Evolutionary conservation across 345 rosid species (phyloP).

Genomic region (Gossypium mustelinum): DNA sequence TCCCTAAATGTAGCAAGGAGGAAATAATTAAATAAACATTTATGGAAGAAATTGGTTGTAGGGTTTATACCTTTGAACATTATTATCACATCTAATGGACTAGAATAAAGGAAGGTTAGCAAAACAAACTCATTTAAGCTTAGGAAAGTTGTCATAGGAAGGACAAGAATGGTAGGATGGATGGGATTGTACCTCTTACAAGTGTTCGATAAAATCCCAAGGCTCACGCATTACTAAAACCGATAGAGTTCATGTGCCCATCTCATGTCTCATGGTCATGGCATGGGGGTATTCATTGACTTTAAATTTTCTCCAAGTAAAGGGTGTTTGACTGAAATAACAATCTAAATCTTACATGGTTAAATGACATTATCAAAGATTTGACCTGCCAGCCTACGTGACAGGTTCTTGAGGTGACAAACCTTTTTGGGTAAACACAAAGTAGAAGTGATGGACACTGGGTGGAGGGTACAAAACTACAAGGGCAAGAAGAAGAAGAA

Average conservation of each 20-base stretch:
- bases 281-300: neutral
- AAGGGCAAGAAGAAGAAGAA: neutral
- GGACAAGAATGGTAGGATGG: constrained; percentile 6
- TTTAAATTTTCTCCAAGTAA: neutral
- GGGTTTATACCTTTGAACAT: too few relatives aligned
- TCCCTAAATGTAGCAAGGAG: neutral
- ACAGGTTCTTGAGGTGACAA: neutral
- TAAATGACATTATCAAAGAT: neutral
- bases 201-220: neutral
- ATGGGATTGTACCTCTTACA: neutral
- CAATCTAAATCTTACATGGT: neutral
- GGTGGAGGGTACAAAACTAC: too few relatives aligned
- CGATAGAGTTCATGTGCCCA: neutral
- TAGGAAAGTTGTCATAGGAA: neutral
- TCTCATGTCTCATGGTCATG: neutral
- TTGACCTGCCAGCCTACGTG: neutral
- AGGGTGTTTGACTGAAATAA: neutral
- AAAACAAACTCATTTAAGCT: neutral
- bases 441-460: neutral
- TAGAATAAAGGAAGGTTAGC: neutral
- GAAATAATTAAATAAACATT: too few relatives aligned
- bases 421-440: too few relatives aligned
- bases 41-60: too few relatives aligned
- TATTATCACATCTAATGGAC: too few relatives aligned
- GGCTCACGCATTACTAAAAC: neutral